Evolutionary conservation across 2,329 filamentous ascomycete genomes (phyloP), one percentile per base, ranked within the genome.

Genomic region (Penicillium brevicompactum): DNA sequence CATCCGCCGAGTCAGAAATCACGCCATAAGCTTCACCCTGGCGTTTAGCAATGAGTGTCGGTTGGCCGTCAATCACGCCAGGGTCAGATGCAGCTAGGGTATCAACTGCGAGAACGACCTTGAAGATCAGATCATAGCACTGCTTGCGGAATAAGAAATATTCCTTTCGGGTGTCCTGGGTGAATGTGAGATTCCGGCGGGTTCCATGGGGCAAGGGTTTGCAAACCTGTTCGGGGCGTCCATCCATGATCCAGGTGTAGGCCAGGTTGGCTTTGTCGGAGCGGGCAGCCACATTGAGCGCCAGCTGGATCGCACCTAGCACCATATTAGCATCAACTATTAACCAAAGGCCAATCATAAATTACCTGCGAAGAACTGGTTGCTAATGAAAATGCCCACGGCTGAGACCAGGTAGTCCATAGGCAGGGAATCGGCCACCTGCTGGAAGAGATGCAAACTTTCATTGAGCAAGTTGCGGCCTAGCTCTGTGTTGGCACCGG

Each of bases 101-200:
- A 68, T 99, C 95, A 2, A 97, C 85, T 22, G 88, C 84, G 51
- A 86, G 79, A 40, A 97, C 84, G 6, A 94, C 86, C n/a, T 84
- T 80, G 68, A 96, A 92, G 46, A 97, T 85, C n/a, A 97, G 82
- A 53, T 89, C 83, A 71, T 99, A 99, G 75, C 90, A 96, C 56
- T 82, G 79, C 66, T 88, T 88, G 48, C 95, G 86, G 62, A 85
- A 83, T 8, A 86, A 81, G 66, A 89, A 96, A 32, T 84, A 83
- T 30, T 78, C 78, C 57, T 82, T 81, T 44, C 93, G 86, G 24
- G 85, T 78, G 71, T 97, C 94, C 72, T 52, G 59, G 46, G 10
- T 37, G 32, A 43, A 14, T n/a, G 45, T 53, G 38, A 43, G n/a
- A 44, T 52, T 61, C 42, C 40, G 41, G 34, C 48, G 22, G 31